Percentiles rank a stretch among this genome's conserved stretches.
Evolutionary conservation across 108 stramenopile genomes (phyloP).

Genomic region (Schizochytrium sp.): DNA sequence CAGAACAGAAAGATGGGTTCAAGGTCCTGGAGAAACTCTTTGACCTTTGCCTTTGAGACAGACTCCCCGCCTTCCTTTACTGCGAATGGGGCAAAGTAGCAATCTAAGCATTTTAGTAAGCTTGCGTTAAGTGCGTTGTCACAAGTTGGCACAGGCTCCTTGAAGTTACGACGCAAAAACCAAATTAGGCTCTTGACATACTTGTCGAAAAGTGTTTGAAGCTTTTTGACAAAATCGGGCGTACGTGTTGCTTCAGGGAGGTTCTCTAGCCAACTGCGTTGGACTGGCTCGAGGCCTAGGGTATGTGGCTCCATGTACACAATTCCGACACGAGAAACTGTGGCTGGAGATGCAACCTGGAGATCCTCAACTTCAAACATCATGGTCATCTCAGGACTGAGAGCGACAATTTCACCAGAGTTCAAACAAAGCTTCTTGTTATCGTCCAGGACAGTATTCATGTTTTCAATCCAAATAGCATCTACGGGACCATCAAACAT

Average conservation of each 20-base stretch:
- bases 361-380: constrained; percentile 84
- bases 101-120: constrained; percentile 76
- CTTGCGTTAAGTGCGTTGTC: constrained; percentile 78
- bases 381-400: constrained; percentile 79
- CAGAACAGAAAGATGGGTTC: constrained; percentile 76
- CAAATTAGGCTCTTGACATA: constrained; percentile 66
- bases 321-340: constrained; percentile 81
- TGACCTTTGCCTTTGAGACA: constrained; percentile 60
- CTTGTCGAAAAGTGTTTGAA: constrained; percentile 71
- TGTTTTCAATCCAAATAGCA: constrained; percentile 86
- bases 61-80: constrained; percentile 71
- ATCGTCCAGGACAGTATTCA: constrained; percentile 84
- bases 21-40: constrained; percentile 64
- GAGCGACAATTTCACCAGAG: constrained; percentile 81
- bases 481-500: constrained; percentile 82
- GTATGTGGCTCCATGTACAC: constrained; percentile 82
- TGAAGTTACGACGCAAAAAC: constrained; percentile 67
- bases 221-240: not conserved
- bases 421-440: constrained; percentile 83
- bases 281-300: constrained; percentile 75
- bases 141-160: constrained; percentile 77
- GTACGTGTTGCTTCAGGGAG: constrained; percentile 65
- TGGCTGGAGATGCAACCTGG: constrained; percentile 80
- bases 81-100: constrained; percentile 74
- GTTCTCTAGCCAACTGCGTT: constrained; percentile 72